These are phyloP conservation scores for Boletus barrowsii DNA, from an alignment of 768 basidiomycete genomes.

Conservation along the genomic window DNA sequence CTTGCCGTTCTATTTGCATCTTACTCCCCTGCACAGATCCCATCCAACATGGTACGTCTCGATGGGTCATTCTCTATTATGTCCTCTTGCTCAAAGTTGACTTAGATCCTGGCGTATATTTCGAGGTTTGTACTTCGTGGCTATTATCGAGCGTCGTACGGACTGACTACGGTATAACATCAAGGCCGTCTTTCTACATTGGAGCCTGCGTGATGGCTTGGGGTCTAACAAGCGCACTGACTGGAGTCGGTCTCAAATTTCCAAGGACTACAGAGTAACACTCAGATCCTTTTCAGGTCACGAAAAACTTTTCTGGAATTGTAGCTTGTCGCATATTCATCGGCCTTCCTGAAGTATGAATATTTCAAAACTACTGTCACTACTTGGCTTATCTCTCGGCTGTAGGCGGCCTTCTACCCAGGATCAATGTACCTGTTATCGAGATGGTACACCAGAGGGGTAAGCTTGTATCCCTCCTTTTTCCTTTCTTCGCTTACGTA, in stretches of 20 bases:
- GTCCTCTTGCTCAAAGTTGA: background rate
- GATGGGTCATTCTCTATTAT: too few species aligned
- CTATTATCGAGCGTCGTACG: background rate
- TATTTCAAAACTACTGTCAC: too few species aligned
- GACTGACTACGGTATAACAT: background rate
- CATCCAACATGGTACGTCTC: slow-evolving; percentile 58
- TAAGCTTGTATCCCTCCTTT: background rate
- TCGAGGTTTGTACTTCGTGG: slow-evolving; percentile 36
- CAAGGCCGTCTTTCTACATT: slow-evolving; percentile 61
- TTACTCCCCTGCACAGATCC: slow-evolving; percentile 63
- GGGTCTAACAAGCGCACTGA: slow-evolving; percentile 61
- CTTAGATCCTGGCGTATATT: slow-evolving; percentile 53
- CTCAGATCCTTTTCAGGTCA: slow-evolving; percentile 37
- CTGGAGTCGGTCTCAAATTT: slow-evolving; percentile 41
- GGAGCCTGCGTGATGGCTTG: slow-evolving; percentile 56
- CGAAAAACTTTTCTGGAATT: slow-evolving; percentile 53
- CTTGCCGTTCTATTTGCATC: slow-evolving; percentile 55
- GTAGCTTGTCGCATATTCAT: slow-evolving; percentile 60
- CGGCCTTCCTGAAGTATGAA: slow-evolving; percentile 53
- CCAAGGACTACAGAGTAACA: background rate
- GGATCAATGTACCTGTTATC: slow-evolving; percentile 48
- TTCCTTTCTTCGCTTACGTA: background rate
- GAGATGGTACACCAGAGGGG: slow-evolving; percentile 52
- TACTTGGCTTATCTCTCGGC: too few species aligned
- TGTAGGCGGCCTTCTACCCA: slow-evolving; percentile 61